These are phyloP conservation scores for Orbilia brochopaga DNA, from an alignment of 2,329 filamentous ascomycete species.

Conservation along the genomic window DNA sequence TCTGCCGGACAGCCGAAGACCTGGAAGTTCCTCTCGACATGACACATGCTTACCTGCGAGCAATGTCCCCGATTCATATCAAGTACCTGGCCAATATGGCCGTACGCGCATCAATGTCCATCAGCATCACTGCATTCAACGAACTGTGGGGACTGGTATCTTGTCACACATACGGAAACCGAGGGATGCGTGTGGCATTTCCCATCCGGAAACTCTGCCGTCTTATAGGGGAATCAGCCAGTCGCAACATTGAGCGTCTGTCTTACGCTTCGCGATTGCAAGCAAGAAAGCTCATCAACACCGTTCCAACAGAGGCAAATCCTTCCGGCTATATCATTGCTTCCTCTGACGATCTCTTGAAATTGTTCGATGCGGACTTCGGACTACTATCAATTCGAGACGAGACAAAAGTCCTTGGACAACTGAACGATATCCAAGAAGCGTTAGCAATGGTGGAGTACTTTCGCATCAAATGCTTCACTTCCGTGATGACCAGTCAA, in stretches of 20 bases:
- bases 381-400: slow-evolving; percentile 81
- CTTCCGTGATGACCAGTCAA: slow-evolving; percentile 76
- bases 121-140: slow-evolving; percentile 84
- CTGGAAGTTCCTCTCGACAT: slow-evolving; percentile 78
- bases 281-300: slow-evolving; percentile 86
- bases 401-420: slow-evolving; percentile 85
- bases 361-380: slow-evolving; percentile 84
- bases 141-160: slow-evolving; percentile 88
- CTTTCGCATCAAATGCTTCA: slow-evolving; percentile 74
- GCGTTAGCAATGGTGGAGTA: slow-evolving; percentile 84
- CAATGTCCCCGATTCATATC: slow-evolving; percentile 87
- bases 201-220: slow-evolving; percentile 92
- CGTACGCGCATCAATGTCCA: slow-evolving; percentile 92
- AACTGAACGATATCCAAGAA: slow-evolving; percentile 77
- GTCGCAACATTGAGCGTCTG: slow-evolving; percentile 82
- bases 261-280: slow-evolving; percentile 85
- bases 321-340: slow-evolving; percentile 89
- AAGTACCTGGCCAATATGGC: slow-evolving; percentile 90
- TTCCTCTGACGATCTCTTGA: slow-evolving; percentile 82
- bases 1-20: slow-evolving; percentile 77
- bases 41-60: slow-evolving; percentile 77
- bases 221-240: slow-evolving; percentile 82
- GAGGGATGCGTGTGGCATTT: slow-evolving; percentile 88
- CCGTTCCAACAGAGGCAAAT: slow-evolving; percentile 77
- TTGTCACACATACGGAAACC: slow-evolving; percentile 78